Evolutionary conservation across 768 basidiomycete genomes (phyloP), one percentile per base, ranked within the genome.

Genomic region (Kwoniella botswanensis): DNA sequence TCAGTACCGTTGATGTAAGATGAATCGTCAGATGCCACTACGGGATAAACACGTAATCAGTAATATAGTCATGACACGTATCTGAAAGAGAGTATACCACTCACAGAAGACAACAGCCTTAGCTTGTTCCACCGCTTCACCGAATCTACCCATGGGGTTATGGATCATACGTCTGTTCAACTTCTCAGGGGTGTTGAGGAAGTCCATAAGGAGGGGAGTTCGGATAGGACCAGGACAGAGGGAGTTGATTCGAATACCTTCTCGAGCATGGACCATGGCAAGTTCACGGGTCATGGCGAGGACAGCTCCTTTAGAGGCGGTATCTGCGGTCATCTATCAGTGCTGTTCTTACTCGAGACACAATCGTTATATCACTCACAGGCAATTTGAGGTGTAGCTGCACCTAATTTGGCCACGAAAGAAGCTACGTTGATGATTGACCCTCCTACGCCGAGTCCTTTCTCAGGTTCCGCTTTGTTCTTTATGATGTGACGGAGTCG

Each of bases 391-490:
- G 97, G 95, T 2, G 97, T 98, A 11, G 97, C 97, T 65, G 97
- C 97, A 46, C 97, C 97, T 87, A 96, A 86, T 71, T 94, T 84
- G 15, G 95, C 95, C 21, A 99, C 97, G 82, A 99, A 99, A 79
- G 93, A 95, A 3, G 97, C 96, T 11, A 93, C 95, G 85, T 98
- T 98, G 85, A 98, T 98, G 86, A 99, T 95, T 77, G 92, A 93
- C 44, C 86, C 86, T 18, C 86, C 86, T 12, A 86, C 85, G 78
- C 88, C 90, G 13, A 98, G 88, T 3, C 92, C 92, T 83, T 91
- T 93, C 71, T 88, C 85, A 70, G 88, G 87, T 68, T 98, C 94
- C 57, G 88, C 88, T 12, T 93, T 88, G 84, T 99, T 99, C 72
- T 84, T 72, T 17, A 17, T n/a, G 24, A 10, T 35, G 4, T 35